Evolutionary conservation across 1,284 basidiomycete genomes (phyloP), one percentile per base, ranked within the genome.

Genomic region (Trichosporon faecale): DNA sequence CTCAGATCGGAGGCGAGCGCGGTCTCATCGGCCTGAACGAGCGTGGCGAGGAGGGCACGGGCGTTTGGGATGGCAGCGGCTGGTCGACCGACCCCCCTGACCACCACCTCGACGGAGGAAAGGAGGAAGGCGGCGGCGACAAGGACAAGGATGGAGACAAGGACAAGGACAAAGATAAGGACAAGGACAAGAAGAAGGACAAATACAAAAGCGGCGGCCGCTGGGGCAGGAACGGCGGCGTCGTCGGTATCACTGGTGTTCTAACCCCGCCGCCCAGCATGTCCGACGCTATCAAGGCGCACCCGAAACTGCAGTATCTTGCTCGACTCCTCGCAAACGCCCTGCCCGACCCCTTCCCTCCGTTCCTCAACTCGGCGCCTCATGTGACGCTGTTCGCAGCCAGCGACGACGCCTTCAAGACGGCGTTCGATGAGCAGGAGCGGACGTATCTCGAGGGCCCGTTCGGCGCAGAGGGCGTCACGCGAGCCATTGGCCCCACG

Each of bases 331-430:
- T 82, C 70, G 79, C 90, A 55, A 88, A 89, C 8, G 90, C 90
- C 78, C 88, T 92, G 71, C 83, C 87, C 71, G 87, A 86, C 70
- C 88, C 92, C 67, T 81, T 91, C 68, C 91, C 89, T 3, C 70
- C 72, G 1, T 76, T 73, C 72, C 79, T 77, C 72, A 83, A 63
- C 66, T 81, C 61, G 65, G 77, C 88, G 0, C 85, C 92, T 0
- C 90, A 91, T 76, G 84, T 97, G 37, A 98, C 96, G 0, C 77
- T 99, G 44, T 99, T 99, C 81, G 87, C 97, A 1, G 96, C 97
- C 0, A 86, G 91, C 16, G 88, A 97, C 77, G 84, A 87, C 27
- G 95, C 97, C 11, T 98, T 86, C 90, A 88, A 85, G 87, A 61
- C 82, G 77, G 46, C 83, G 91, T 70, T 87, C 88, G 77, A 83